Evolutionary conservation across 352 stramenopile genomes (phyloP).

Genomic region (Aphanomyces stellatus): DNA sequence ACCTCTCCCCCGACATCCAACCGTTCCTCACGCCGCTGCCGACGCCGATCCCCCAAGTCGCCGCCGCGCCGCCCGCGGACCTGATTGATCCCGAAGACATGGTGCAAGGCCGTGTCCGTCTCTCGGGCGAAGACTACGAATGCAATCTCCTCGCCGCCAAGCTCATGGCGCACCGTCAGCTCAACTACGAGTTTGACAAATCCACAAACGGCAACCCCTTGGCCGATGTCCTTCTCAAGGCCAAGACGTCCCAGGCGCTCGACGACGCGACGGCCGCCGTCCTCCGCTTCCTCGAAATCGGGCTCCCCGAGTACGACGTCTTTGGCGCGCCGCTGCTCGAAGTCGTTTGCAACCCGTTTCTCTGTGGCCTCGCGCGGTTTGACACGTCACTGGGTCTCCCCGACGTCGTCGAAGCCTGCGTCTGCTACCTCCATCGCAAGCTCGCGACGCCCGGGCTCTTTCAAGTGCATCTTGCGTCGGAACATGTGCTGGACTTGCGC

Average conservation of each 20-base stretch:
- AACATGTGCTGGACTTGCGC: constrained; percentile 69
- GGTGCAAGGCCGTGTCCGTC: constrained; percentile 55
- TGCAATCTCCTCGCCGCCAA: constrained; percentile 63
- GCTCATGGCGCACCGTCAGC: constrained; percentile 63
- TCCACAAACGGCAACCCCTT: constrained; percentile 65
- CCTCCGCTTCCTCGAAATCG: constrained; percentile 74
- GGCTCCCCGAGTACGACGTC: constrained; percentile 77
- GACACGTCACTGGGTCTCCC: constrained; percentile 75
- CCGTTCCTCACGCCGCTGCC: constrained; percentile 65
- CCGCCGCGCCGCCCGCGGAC: constrained; percentile 29
- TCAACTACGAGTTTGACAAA: constrained; percentile 61
- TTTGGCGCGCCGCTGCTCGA: constrained; percentile 65
- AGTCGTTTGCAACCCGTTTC: constrained; percentile 75
- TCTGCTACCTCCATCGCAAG: constrained; percentile 72
- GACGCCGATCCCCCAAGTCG: constrained; percentile 22
- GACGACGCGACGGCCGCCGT: constrained; percentile 63
- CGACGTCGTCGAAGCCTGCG: constrained; percentile 66
- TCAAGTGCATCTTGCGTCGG: constrained; percentile 64
- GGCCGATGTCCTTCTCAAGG: constrained; percentile 55
- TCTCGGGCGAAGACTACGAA: constrained; percentile 57
- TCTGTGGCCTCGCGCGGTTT: constrained; percentile 77
- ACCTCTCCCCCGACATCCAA: constrained; percentile 49
- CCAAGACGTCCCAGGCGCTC: constrained; percentile 46
- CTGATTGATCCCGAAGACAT: constrained; percentile 81
- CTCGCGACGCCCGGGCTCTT: constrained; percentile 69